Evolutionary conservation across 1,284 basidiomycete genomes (phyloP).

Genomic region (Rugosomyces carneus): DNA sequence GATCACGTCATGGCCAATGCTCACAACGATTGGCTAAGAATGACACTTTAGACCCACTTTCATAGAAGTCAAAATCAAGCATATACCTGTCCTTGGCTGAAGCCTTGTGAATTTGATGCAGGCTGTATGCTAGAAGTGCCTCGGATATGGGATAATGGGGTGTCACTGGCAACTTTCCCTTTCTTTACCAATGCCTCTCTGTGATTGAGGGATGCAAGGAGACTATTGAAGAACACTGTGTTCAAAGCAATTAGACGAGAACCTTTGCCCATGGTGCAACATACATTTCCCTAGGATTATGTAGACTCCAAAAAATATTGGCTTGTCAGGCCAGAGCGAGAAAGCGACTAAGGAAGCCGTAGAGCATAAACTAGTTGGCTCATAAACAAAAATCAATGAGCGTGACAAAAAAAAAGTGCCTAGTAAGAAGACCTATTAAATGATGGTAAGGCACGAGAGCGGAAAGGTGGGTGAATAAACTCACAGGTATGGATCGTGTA

Average conservation of each 20-base stretch:
- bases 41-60: neutral
- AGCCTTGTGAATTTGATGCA: neutral
- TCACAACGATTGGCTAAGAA: neutral
- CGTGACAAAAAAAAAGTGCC: neutral
- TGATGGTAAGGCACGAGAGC: neutral
- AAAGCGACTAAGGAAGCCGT: constrained; percentile 27
- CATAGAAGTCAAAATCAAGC: neutral
- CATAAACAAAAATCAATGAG: neutral
- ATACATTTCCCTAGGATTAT: constrained; percentile 27
- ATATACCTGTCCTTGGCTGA: neutral
- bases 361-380: constrained; percentile 17
- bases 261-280: no score
- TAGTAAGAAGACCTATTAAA: constrained; percentile 13
- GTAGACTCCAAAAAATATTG: constrained; percentile 28
- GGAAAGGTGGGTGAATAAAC: constrained; percentile 3
- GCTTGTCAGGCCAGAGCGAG: constrained; percentile 26
- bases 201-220: constrained; percentile 19
- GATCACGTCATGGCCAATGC: neutral
- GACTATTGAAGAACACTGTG: constrained; percentile 27
- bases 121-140: neutral
- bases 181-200: neutral
- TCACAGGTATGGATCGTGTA: constrained; percentile 28
- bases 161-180: neutral
- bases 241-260: neutral
- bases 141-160: neutral